Evolutionary conservation across 345 rosid species (phyloP).

Genomic region (Pseudoturritis turrita): DNA sequence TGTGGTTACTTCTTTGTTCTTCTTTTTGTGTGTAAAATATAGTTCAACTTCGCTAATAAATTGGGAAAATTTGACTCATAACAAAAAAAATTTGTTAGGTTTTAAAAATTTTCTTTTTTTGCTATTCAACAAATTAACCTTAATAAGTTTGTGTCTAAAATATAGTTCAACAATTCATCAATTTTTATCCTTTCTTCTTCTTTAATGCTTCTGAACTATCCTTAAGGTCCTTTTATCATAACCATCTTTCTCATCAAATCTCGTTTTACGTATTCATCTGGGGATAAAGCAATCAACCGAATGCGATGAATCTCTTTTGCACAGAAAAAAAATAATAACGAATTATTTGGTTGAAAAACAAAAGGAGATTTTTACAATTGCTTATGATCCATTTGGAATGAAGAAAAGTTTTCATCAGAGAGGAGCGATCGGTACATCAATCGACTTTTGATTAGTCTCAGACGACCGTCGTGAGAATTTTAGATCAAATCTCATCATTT

Average conservation of each 20-base stretch:
- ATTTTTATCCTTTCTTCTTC: background rate
- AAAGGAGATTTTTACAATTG: too few relatives aligned
- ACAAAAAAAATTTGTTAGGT: too few relatives aligned
- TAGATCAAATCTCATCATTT: slow-evolving; percentile 35
- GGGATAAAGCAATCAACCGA: background rate
- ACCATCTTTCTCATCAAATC: background rate
- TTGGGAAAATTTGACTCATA: too few relatives aligned
- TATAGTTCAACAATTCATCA: background rate
- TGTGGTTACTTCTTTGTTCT: too few relatives aligned
- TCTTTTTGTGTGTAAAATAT: too few relatives aligned
- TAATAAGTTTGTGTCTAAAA: too few relatives aligned
- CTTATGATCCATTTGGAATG: too few relatives aligned
- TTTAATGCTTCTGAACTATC: background rate
- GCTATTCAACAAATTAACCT: too few relatives aligned
- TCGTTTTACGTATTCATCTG: background rate
- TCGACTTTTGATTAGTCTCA: slow-evolving; percentile 14
- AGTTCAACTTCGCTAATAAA: too few relatives aligned
- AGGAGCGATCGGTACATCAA: slow-evolving; percentile 32
- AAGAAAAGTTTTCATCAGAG: slow-evolving; percentile 28
- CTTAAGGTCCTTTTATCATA: background rate
- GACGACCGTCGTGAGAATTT: slow-evolving; percentile 40
- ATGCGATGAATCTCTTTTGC: background rate
- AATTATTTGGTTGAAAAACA: background rate
- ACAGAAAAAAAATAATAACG: background rate
- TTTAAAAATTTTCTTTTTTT: too few relatives aligned